A percentile compares a stretch with the other conserved stretches of the same genome.
Conservation (phyloP, 192 early-diverging fungal species). For the Coemansia sp. region DNA sequence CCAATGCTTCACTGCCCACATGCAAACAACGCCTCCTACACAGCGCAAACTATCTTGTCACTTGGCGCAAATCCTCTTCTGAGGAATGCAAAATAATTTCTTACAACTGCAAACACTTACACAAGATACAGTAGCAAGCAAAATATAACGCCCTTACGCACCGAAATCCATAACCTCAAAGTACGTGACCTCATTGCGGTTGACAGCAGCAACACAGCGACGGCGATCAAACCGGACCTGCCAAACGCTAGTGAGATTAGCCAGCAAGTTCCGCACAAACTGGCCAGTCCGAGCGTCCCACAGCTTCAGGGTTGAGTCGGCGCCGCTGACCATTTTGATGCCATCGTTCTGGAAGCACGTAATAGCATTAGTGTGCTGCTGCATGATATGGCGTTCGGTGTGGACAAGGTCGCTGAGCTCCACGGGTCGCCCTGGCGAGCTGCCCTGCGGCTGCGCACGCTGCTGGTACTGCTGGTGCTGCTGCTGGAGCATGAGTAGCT, state of each 20-base stretch:
- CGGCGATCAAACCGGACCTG: slow-evolving; percentile 89
- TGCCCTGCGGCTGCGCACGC: slow-evolving; percentile 21
- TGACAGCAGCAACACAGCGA: slow-evolving; percentile 77
- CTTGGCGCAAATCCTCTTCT: no score
- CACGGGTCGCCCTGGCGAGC: not conserved
- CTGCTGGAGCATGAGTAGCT: slow-evolving; percentile 28
- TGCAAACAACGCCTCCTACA: no score
- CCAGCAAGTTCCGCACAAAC: slow-evolving; percentile 80
- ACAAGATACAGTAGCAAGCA: not conserved
- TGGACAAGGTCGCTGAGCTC: slow-evolving; percentile 34
- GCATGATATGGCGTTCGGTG: slow-evolving; percentile 67
- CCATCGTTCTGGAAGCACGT: slow-evolving; percentile 98
- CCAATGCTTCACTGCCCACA: no score
- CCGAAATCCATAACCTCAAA: slow-evolving; percentile 61
- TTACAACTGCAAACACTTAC: no score
- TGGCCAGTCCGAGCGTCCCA: slow-evolving; percentile 93
- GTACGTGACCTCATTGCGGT: slow-evolving; percentile 55
- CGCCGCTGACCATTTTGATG: slow-evolving; percentile 90
- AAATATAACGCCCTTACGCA: not conserved
- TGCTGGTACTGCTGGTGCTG: slow-evolving; percentile 39
- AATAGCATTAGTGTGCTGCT: slow-evolving; percentile 71
- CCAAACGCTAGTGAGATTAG: slow-evolving; percentile 87
- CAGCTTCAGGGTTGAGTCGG: slow-evolving; percentile 91
- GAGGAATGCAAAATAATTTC: no score
- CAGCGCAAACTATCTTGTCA: no score